These are phyloP conservation scores for Clonostachys rhizophaga DNA, from an alignment of 2,329 filamentous ascomycete species.

Conservation along the genomic window DNA sequence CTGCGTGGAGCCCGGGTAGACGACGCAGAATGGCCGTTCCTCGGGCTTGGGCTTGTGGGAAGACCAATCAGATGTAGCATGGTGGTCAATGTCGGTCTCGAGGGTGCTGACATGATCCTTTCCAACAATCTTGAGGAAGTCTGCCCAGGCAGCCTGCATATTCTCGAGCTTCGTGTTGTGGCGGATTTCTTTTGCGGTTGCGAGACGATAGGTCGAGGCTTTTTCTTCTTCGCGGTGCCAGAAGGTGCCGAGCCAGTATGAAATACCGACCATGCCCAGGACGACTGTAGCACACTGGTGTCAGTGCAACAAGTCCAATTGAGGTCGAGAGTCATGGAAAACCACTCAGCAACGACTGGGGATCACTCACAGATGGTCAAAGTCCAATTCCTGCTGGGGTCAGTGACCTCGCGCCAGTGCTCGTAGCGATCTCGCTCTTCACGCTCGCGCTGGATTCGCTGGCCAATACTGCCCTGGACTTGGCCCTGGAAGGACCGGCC, in stretches of 20 bases:
- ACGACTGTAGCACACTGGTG: conserved; percentile 33
- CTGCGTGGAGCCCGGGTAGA: conserved; percentile 74
- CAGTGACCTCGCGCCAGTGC: conserved; percentile 30
- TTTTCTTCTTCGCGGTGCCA: conserved; percentile 44
- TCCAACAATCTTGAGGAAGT: conserved; percentile 61
- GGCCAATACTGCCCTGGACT: conserved; percentile 53
- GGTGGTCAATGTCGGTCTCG: conserved; percentile 47
- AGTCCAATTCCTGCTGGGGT: conserved; percentile 41
- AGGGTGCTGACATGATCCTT: conserved; percentile 60
- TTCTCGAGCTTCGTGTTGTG: conserved; percentile 58
- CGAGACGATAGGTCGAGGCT: conserved; percentile 46
- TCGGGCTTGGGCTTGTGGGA: conserved; percentile 44
- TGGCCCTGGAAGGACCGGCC: conserved; percentile 50
- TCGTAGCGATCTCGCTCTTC: conserved; percentile 47
- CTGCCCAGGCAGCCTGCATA: conserved; percentile 66
- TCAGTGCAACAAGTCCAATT: conserved; percentile 1
- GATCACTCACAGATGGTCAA: conserved; percentile 46
- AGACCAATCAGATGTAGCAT: conserved; percentile 60
- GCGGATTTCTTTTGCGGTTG: conserved; percentile 42
- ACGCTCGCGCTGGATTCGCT: conserved; percentile 48
- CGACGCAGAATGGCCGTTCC: conserved; percentile 61
- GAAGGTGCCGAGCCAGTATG: conserved; percentile 56
- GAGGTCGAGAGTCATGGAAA: not conserved
- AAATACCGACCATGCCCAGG: conserved; percentile 41
- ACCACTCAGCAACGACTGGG: too few relatives aligned